Base-by-base conservation (phyloP, 1,284 basidiomycete genomes). In the Moniliophthora roreri region DNA sequence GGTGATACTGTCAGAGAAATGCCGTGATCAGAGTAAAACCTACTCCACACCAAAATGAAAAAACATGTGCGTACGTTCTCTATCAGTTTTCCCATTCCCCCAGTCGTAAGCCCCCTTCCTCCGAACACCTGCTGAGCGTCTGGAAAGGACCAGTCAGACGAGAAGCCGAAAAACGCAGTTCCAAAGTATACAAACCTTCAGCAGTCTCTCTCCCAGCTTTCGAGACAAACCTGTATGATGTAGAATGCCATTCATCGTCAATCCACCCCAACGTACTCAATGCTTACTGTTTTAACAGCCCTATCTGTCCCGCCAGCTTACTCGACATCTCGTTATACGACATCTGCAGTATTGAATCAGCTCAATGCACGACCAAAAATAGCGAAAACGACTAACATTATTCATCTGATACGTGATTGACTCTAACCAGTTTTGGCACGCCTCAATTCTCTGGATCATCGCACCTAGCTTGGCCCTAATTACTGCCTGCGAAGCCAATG, bases 381-480 rank as follows among this genome's bases (percentile, higher is more conserved):
- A 54, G 32, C 37, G 26, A 5, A 51, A 41, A 49, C 40, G 42
- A 69, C 64, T 77, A 64, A 94, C 91, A 66, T 95, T 87, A 70
- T 89, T 91, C 94, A 96, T 97, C 69, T 97, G 93, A 67, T 88
- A 84, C 1, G 95, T 96, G 50, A 96, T 77, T 48, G 75, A 80
- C 74, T 98, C 95, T 32, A 95, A 79, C 93, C 93, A 98, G 51
- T 85, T 85, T 67, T 97, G 95, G 52, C 83, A 84, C 0, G 89
- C 84, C 72, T 98, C 95, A 42, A 92, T 83, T 51, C 93, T 87
- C 50, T 90, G 86, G 53, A 98, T 95, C 91, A 97, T 95, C 53
- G 74, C 72, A 1, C 91, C 93, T 32, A 97, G 78, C 75, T 95
- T 96, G 42, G 88, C 77, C 24, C 95, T 85, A 62, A 98, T 89